Conservation (phyloP, 371 early-diverging fungal species). For the Mortierella sp. region DNA sequence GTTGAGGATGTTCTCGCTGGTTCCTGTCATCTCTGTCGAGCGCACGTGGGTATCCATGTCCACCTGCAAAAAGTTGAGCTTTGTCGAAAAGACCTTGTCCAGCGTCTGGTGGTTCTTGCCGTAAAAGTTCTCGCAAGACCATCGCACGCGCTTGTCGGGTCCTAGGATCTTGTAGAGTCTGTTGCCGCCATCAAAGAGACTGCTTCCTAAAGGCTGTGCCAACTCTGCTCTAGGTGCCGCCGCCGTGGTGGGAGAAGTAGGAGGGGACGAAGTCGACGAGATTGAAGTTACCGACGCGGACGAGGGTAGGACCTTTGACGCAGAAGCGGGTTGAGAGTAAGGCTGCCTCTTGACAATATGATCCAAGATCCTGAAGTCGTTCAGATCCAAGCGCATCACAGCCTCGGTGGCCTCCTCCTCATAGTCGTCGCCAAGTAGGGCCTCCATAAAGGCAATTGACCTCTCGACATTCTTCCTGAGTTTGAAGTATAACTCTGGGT, state of each 20-base stretch:
- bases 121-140: slow-evolving; percentile 38
- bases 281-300: neutral
- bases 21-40: neutral
- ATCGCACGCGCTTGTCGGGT: slow-evolving; percentile 20
- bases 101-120: slow-evolving; percentile 9
- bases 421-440: slow-evolving; percentile 38
- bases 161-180: slow-evolving; percentile 26
- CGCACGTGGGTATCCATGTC: slow-evolving; percentile 26
- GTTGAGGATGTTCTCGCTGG: slow-evolving; percentile 22
- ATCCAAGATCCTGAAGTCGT: slow-evolving; percentile 47
- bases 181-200: slow-evolving; percentile 29
- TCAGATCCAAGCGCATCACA: slow-evolving; percentile 20
- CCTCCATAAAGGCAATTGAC: slow-evolving; percentile 46
- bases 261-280: neutral
- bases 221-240: neutral
- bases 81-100: slow-evolving; percentile 31
- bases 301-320: neutral
- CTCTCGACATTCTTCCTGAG: slow-evolving; percentile 33
- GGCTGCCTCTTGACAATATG: slow-evolving; percentile 36
- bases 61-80: slow-evolving; percentile 19
- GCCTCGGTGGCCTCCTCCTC: slow-evolving; percentile 27
- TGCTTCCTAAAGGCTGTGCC: neutral
- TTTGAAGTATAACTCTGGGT: slow-evolving; percentile 29
- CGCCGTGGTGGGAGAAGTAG: neutral
- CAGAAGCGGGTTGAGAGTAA: slow-evolving; percentile 16